Conservation (phyloP, 805 yeast genomes). For the Lipomyces lipofer region DNA sequence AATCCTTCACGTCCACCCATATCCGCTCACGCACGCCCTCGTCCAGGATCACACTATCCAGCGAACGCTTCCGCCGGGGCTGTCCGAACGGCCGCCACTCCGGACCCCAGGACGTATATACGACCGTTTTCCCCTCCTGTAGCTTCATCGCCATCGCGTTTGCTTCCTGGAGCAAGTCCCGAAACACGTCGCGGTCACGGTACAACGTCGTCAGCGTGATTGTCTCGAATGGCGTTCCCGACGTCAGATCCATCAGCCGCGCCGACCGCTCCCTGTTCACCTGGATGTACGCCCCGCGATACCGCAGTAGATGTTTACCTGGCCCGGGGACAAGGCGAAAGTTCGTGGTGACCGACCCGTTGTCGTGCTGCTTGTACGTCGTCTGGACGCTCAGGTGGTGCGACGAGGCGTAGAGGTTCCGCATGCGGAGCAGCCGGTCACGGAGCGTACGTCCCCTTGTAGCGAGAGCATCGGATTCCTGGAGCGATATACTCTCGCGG, state of each 20-base stretch:
- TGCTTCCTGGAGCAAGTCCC: constrained; percentile 76
- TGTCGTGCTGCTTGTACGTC: constrained; percentile 80
- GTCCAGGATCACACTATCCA: constrained; percentile 86
- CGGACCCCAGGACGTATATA: constrained; percentile 94
- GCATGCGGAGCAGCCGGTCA: constrained; percentile 6
- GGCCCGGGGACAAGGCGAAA: constrained; percentile 96
- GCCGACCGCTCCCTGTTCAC: constrained; percentile 91
- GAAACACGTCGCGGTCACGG: constrained; percentile 71
- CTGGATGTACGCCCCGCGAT: constrained; percentile 83
- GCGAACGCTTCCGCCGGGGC: constrained; percentile 80
- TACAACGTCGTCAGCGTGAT: constrained; percentile 90
- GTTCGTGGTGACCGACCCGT: constrained; percentile 84
- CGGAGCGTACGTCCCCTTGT: background rate
- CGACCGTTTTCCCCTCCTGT: constrained; percentile 90
- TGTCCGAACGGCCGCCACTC: constrained; percentile 99
- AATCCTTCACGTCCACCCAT: constrained; percentile 73
- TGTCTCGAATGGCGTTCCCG: constrained; percentile 94
- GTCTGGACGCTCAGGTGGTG: constrained; percentile 92
- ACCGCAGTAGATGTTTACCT: constrained; percentile 84
- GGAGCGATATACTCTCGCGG: constrained; percentile 21
- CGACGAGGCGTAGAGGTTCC: constrained; percentile 21
- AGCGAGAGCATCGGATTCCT: background rate
- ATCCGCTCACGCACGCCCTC: constrained; percentile 67
- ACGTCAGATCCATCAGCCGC: constrained; percentile 80
- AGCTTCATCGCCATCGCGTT: constrained; percentile 75